Percentiles rank a stretch among this genome's conserved stretches.
Conservation (phyloP, 2,329 filamentous ascomycete genomes). For the Xylariaceae sp. region DNA sequence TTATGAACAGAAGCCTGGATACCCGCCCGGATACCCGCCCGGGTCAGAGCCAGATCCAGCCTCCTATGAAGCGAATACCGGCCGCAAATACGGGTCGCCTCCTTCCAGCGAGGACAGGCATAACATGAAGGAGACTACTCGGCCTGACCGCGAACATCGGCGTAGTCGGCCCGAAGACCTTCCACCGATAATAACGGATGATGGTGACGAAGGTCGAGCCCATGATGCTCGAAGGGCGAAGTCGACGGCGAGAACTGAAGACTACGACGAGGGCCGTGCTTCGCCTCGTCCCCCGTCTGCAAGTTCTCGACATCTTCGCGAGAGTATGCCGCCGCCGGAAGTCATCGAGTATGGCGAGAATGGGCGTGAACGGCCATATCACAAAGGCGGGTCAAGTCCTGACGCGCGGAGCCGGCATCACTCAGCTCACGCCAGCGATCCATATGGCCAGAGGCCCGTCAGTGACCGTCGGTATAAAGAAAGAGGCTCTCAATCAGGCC, state of each 20-base stretch:
- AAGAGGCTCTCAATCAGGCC: slow-evolving; percentile 15
- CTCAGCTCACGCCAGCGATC: slow-evolving; percentile 21
- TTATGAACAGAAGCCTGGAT: slow-evolving; percentile 18
- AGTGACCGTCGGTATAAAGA: slow-evolving; percentile 24
- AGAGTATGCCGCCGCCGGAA: slow-evolving; percentile 44
- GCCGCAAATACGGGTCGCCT: slow-evolving; percentile 36
- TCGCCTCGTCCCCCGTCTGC: slow-evolving; percentile 24
- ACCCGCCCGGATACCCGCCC: slow-evolving; percentile 15
- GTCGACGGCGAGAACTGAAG: slow-evolving; percentile 24
- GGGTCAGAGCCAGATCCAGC: slow-evolving; percentile 20
- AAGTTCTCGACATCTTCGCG: slow-evolving; percentile 27
- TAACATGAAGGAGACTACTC: slow-evolving; percentile 20
- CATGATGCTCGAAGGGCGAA: slow-evolving; percentile 24
- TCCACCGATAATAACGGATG: slow-evolving; percentile 30
- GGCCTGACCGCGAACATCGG: slow-evolving; percentile 20
- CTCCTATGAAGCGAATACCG: slow-evolving; percentile 39
- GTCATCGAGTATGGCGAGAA: slow-evolving; percentile 32
- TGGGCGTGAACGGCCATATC: slow-evolving; percentile 29
- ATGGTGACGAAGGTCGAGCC: slow-evolving; percentile 13
- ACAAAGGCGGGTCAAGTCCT: slow-evolving; percentile 24
- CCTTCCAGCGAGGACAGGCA: slow-evolving; percentile 27
- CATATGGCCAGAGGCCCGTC: slow-evolving; percentile 20
- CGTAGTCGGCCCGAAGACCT: slow-evolving; percentile 27
- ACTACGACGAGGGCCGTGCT: slow-evolving; percentile 33
- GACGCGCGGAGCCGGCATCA: slow-evolving; percentile 20